phyloP scores from a whole-genome alignment of 441 rosid species.

The Gossypium davidsonii region DNA sequence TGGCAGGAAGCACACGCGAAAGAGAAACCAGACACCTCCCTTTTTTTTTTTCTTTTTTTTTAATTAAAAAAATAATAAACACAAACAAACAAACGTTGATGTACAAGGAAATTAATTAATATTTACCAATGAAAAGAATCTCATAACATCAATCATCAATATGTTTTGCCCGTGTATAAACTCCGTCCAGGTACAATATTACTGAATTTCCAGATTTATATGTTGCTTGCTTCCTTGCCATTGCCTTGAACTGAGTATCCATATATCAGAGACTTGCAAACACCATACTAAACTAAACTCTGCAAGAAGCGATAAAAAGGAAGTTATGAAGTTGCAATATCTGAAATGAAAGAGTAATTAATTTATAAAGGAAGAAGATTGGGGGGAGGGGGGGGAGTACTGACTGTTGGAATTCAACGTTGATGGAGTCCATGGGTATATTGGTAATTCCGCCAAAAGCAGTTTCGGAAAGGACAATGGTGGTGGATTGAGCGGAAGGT shows the following conservation, averaged over 20 bases:
- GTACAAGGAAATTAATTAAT: not conserved
- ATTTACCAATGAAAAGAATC: not conserved
- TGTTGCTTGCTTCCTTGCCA: not conserved
- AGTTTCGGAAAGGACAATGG: constrained; percentile 45
- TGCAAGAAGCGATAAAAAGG: not conserved
- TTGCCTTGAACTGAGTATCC: not conserved
- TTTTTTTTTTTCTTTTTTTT: too few relatives aligned
- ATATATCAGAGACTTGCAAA: not conserved
- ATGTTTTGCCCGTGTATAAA: not conserved
- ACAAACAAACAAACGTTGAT: not conserved
- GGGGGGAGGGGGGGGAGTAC: not conserved
- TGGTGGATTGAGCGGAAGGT: constrained; percentile 24
- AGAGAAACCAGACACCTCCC: not conserved
- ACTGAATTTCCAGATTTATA: not conserved
- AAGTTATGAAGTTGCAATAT: not conserved
- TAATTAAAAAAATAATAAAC: not conserved
- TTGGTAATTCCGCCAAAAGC: constrained; percentile 44
- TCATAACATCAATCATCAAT: not conserved
- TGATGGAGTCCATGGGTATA: constrained; percentile 26
- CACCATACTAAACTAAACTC: not conserved
- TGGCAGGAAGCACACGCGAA: constrained; percentile 7
- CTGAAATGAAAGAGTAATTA: not conserved
- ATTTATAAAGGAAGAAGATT: not conserved
- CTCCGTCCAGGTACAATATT: not conserved
- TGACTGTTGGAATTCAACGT: constrained; percentile 53